Base-by-base conservation (phyloP, 2,329 filamentous ascomycete genomes). In the Neophaeococcomyces aloes region DNA sequence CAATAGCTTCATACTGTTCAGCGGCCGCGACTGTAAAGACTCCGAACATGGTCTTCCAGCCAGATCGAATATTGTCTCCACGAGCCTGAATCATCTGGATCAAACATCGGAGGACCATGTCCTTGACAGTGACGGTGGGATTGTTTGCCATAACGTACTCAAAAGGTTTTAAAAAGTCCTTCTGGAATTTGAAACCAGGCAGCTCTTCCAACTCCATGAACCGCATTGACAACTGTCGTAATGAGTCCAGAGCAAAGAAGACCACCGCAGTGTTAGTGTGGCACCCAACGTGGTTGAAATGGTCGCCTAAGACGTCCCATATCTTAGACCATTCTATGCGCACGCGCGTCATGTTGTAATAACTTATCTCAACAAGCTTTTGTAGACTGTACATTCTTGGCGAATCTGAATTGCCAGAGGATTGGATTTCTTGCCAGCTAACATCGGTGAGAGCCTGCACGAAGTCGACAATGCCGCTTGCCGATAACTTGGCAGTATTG, bases 1-100 rank as follows among this genome's bases (percentile, higher is more conserved):
- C 91, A 52, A 99, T 95, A 50, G 80, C 82, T 68, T 98, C 91
- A 59, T 94, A 88, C 13, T 84, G 86, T 59, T 96, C 93, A 48
- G 83, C 76, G 14, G 93, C 91, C 21, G 93, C 91, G 29, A 96
- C 87, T 1, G 89, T 95, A 59, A 98, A 98, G 23, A 95, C 89
- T 3, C 89, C 91, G 64, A 99, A 96, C 89, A 99, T 98, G 15
- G 93, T 96, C 60, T 91, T 83, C 91, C 91, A 99, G 4, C 91
- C 91, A 30, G 88, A 95, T 41, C 89, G 81, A 58, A 99, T 98
- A 55, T 96, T 96, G 63, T 95, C 84, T 4, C 93, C 93, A 46
- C 86, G 77, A 25, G 89, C 88, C 66, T 98, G 91, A 37, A 98
- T 94, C 93, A 99, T 98, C 64, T 99, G 93, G 45, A 95, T 93